Base-by-base conservation (phyloP, 352 stramenopile species). In the Phytophthora idaei region DNA sequence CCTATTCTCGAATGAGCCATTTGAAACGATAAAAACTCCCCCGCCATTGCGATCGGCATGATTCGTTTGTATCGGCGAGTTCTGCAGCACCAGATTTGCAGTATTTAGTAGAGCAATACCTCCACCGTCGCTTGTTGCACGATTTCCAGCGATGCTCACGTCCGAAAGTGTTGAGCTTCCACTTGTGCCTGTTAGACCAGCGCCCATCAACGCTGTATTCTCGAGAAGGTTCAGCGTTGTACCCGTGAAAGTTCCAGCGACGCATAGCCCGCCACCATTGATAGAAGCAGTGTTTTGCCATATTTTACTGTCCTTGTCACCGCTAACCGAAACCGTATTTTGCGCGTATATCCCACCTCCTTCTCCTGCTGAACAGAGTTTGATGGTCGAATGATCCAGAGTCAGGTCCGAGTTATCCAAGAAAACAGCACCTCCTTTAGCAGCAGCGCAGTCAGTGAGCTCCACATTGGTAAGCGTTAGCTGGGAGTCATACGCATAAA, bases 91-190 rank as follows among this genome's bases (percentile, higher is more conserved):
- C 2, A 90, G 14, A 10, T 50, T 64, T 17, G 71, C 71, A 0
- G 53, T 31, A 4, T 55, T 50, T 7, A 85, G 51, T 7, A 87
- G n/a, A 5, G 80, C 80, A 5, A 90, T 57, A 1, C 83, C 83
- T n/a, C 83, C 83, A 12, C 83, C 83, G 29, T 80, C 60, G 0
- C 39, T 39, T 1, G n/a, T 27, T 5, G 80, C 82, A 2, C 2
- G 54, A 57, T 89, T 90, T 1, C 34, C 48, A 4, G n/a, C 29
- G n/a, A 87, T 57, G 0, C 51, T 55, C 0, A 74, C 41, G 1
- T 52, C 34, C 2, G 29, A 51, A 8, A 78, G 32, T 1, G 29
- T 63, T 5, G 77, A 52, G 6, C 25, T 61, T 1, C 72, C 73
- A 10, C 49, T 50, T 15, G 63, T 68, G 1, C 74, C 53, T 9